These are phyloP conservation scores for Phytophthora kernoviae DNA, from an alignment of 352 stramenopile species.

Conservation along the genomic window DNA sequence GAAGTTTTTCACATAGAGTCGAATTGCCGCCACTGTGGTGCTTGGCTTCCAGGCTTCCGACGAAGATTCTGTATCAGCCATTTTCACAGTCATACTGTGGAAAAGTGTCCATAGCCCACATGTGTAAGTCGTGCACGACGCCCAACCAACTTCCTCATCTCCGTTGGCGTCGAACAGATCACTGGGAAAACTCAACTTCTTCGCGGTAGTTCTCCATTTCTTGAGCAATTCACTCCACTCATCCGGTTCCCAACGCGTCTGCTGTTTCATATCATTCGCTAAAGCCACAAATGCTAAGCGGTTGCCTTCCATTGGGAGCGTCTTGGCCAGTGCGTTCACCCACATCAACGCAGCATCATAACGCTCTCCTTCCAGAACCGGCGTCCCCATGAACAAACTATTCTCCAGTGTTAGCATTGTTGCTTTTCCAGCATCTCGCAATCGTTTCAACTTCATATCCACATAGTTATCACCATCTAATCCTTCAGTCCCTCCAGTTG, in stretches of 20 bases:
- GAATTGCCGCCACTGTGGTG: conserved; percentile 52
- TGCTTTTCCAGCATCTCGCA: conserved; percentile 60
- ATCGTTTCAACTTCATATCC: conserved; percentile 60
- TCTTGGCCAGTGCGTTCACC: conserved; percentile 47
- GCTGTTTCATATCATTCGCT: conserved; percentile 30
- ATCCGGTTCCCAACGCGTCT: conserved; percentile 40
- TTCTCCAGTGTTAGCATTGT: conserved; percentile 64
- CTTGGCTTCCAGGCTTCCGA: conserved; percentile 43
- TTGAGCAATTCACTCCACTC: conserved; percentile 54
- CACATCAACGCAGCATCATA: conserved; percentile 61
- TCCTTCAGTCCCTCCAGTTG: conserved; percentile 29
- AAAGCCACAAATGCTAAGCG: conserved; percentile 49
- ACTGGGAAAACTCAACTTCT: conserved; percentile 51
- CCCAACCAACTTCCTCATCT: conserved; percentile 44
- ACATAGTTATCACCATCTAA: conserved; percentile 25
- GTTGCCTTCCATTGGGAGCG: conserved; percentile 71
- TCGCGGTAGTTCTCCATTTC: conserved; percentile 50
- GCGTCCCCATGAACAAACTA: conserved; percentile 64
- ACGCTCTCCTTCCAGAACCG: conserved; percentile 51
- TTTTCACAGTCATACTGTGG: conserved; percentile 60
- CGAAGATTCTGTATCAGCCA: conserved; percentile 3
- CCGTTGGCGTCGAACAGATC: conserved; percentile 48
- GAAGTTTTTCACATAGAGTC: conserved; percentile 69
- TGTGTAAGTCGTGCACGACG: conserved; percentile 68
- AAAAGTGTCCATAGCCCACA: conserved; percentile 81